Evolutionary conservation across 1,139 yeast genomes (phyloP), one percentile per base, ranked within the genome.

Genomic region (Hyphopichia fennica): DNA sequence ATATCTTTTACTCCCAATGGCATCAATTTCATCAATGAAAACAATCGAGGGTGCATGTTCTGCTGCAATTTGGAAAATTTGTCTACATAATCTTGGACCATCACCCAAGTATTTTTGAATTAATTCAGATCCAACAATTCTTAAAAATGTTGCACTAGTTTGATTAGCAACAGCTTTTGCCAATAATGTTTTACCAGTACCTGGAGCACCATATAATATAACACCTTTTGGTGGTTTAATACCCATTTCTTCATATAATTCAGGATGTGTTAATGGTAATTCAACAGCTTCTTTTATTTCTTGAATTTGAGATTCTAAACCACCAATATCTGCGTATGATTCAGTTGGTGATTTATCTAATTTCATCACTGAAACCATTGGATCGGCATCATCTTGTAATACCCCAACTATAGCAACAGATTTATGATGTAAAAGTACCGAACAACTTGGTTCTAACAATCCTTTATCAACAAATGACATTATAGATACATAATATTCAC

Each of bases 151-250:
- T 6, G 99, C 99, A 49, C 95, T 84, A 1, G 99, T 93, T 59
- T 91, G 97, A 65, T 93, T 93, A 6, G 99, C 99, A 41, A 95
- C 99, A 0, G 99, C 99, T 66, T 93, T 95, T 16, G 98, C 99
- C 55, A 95, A 75, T 51, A 95, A 72, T 0, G 99, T 95, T 66
- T 95, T 95, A 60, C 99, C 99, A 1, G 99, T 95, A 65, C 99
- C 99, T 28, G 99, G 99, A 0, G 98, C 96, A 55, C 99, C 99
- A 62, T 95, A 95, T 47, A 95, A 76, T 55, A 95, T 91, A 43
- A 95, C 99, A 68, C 99, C 99, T 71, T 93, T 93, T 40, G 99
- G 99, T 8, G 99, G 99, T 59, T 91, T 90, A 62, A 95, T 93
- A 53, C 99, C 99, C 97, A 95, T 93, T 68, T 93, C 98, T 68